Percentiles rank a stretch among this genome's conserved stretches.
Conservation (phyloP, 2,329 filamentous ascomycete genomes). For the Stachybotrys echinatus region DNA sequence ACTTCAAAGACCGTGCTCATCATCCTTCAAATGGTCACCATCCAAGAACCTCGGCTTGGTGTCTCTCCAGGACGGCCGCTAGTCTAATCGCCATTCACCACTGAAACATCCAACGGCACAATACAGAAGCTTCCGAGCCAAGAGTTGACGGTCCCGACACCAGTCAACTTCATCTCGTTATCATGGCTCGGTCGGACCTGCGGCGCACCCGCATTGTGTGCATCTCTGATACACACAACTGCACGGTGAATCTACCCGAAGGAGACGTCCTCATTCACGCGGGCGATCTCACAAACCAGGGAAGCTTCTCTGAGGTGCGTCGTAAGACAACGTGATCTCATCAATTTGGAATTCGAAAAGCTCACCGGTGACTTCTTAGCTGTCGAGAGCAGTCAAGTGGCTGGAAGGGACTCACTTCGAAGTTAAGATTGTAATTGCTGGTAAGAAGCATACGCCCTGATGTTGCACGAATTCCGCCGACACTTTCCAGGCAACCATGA, state of each 20-base stretch:
- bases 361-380: conserved; percentile 24
- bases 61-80: too few relatives aligned
- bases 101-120: too few relatives aligned
- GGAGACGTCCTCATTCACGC: conserved; percentile 74
- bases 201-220: conserved; percentile 63
- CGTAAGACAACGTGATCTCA: background rate
- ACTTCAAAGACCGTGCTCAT: too few relatives aligned
- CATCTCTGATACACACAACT: conserved; percentile 73
- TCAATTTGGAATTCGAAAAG: background rate
- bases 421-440: conserved; percentile 65
- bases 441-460: conserved; percentile 29
- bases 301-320: conserved; percentile 48
- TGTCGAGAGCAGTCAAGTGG: conserved; percentile 61
- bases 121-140: too few relatives aligned
- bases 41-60: too few relatives aligned
- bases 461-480: background rate
- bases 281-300: conserved; percentile 72
- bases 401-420: conserved; percentile 63
- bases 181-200: conserved; percentile 7
- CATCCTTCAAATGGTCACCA: too few relatives aligned
- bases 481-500: conserved; percentile 65
- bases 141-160: too few relatives aligned
- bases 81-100: too few relatives aligned
- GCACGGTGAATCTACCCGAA: conserved; percentile 56
- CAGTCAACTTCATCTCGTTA: background rate